phyloP scores from a whole-genome alignment of 768 basidiomycete genomes.

The Mycena chlorophos region DNA sequence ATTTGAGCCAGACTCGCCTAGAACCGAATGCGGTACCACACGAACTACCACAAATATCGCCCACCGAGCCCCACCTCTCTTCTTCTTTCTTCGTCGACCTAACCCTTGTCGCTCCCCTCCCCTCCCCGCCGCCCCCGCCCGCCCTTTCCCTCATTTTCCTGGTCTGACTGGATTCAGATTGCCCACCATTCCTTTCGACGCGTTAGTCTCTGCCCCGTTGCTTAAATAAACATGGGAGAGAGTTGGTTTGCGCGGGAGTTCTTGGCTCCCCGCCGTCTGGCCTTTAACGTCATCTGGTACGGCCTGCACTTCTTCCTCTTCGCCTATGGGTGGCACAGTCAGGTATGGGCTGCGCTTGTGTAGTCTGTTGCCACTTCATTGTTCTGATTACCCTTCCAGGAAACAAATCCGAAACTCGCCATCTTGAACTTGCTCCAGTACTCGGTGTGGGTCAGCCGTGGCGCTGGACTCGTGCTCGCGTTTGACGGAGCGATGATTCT shows the following conservation, averaged over 20 bases:
- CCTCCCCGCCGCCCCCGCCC: not conserved
- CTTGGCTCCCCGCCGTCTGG: conserved; percentile 58
- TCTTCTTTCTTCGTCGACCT: not conserved
- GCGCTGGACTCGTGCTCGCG: conserved; percentile 88
- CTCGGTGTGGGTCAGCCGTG: conserved; percentile 89
- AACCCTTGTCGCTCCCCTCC: not conserved
- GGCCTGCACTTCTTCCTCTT: conserved; percentile 74
- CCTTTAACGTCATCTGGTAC: conserved; percentile 79
- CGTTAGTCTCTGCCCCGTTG: conserved; percentile 2
- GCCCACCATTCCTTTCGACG: conserved; percentile 8
- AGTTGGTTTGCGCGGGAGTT: conserved; percentile 76
- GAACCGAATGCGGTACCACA: not conserved
- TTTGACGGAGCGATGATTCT: conserved; percentile 85
- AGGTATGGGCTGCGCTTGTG: conserved; percentile 47
- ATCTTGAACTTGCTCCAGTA: conserved; percentile 77
- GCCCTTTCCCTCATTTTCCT: not conserved
- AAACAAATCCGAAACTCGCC: conserved; percentile 60
- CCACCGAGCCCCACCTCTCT: not conserved
- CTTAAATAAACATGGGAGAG: conserved; percentile 50
- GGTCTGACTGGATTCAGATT: conserved; percentile 25
- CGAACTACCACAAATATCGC: not conserved
- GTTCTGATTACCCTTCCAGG: conserved; percentile 37
- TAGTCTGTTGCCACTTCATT: not conserved
- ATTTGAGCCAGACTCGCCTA: not conserved
- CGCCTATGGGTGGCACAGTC: conserved; percentile 83